phyloP scores from a whole-genome alignment of 345 rosid species.

The Anastatica hierochuntica region DNA sequence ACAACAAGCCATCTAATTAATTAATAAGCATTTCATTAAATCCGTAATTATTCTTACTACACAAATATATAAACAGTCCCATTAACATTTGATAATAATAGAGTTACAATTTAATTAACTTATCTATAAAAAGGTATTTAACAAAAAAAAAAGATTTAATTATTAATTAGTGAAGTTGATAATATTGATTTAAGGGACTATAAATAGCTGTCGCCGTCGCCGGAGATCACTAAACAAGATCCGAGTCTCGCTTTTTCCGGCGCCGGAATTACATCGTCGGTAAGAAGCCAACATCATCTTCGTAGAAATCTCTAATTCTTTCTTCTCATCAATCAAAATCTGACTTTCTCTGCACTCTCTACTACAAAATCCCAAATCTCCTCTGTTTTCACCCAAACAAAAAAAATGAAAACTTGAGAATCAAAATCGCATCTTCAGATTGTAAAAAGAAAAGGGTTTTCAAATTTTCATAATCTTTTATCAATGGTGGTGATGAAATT shows the following conservation, averaged over 20 bases:
- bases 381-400: constrained; percentile 31
- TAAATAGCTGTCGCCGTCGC: constrained; percentile 21
- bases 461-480: not conserved
- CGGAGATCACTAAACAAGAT: constrained; percentile 33
- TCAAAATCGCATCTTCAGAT: not conserved
- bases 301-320: constrained; percentile 38
- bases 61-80: no score
- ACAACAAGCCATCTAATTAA: no score
- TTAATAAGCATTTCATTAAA: no score
- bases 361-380: constrained; percentile 77
- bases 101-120: not conserved
- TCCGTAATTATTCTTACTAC: no score
- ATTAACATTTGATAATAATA: not conserved
- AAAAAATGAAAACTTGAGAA: not conserved
- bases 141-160: not conserved
- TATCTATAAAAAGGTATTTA: not conserved
- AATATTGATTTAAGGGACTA: constrained; percentile 21
- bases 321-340: constrained; percentile 50
- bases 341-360: constrained; percentile 60
- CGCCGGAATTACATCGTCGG: constrained; percentile 26
- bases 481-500: no score
- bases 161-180: not conserved
- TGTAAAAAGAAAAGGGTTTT: no score
- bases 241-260: constrained; percentile 25
- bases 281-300: constrained; percentile 32